phyloP scores from a whole-genome alignment of 257 asterid genomes.

The Scutellaria baicalensis region DNA sequence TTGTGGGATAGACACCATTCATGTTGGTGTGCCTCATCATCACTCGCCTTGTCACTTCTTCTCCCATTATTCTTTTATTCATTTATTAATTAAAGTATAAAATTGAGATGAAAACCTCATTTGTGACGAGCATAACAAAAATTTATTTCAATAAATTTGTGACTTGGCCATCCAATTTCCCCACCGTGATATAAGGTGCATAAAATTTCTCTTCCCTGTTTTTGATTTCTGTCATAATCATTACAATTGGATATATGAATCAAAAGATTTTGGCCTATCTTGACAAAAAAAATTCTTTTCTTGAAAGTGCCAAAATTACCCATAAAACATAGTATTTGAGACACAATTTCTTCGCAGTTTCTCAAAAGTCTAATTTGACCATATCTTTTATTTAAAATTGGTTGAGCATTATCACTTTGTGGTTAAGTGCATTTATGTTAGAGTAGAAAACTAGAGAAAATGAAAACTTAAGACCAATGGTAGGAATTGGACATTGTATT shows the following conservation, averaged over 20 bases:
- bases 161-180: not conserved
- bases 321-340: not conserved
- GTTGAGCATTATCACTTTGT: conserved; percentile 10
- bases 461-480: conserved; percentile 10
- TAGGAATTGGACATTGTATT: conserved; percentile 12
- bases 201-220: not conserved
- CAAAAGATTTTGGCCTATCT: conserved; percentile 16
- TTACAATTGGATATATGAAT: not conserved
- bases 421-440: conserved; percentile 13
- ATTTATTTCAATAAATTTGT: too few relatives aligned
- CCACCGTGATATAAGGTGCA: conserved; percentile 13
- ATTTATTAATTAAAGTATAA: not conserved
- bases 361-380: too few relatives aligned
- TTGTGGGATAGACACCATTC: not conserved
- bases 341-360: not conserved
- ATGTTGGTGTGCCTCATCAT: not conserved
- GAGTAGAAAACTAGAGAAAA: not conserved
- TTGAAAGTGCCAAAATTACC: not conserved
- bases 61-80: not conserved
- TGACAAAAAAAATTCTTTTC: not conserved
- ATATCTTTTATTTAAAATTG: not conserved
- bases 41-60: conserved; percentile 7
- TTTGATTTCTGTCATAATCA: not conserved
- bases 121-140: too few relatives aligned
- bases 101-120: too few relatives aligned